These are phyloP conservation scores for Metarhizium humberi DNA, from an alignment of 2,329 filamentous ascomycete species.

Conservation along the genomic window DNA sequence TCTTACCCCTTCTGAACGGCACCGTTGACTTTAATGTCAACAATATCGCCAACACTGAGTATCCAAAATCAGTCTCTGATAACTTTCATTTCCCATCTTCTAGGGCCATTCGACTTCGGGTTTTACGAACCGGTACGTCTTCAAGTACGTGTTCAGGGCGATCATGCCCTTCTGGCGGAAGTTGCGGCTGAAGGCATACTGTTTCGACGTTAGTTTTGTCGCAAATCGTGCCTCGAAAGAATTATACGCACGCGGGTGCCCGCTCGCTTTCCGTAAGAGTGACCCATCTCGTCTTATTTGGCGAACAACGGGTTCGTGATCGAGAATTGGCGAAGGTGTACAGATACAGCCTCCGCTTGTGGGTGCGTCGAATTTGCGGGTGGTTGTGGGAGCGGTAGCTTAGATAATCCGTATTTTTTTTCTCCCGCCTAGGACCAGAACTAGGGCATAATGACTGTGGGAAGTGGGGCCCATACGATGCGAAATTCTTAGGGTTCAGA, in stretches of 20 bases:
- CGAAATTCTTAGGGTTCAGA: constrained; percentile 23
- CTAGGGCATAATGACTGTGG: constrained; percentile 23
- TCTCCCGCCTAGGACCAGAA: constrained; percentile 6
- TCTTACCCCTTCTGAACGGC: constrained; percentile 94
- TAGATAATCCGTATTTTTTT: constrained; percentile 27
- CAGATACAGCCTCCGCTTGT: constrained; percentile 20
- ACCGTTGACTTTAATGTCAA: constrained; percentile 98
- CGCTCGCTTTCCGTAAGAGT: constrained; percentile 77
- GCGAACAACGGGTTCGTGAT: constrained; percentile 27
- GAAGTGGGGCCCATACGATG: constrained; percentile 7
- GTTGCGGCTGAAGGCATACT: constrained; percentile 87
- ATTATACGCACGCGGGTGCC: constrained; percentile 65
- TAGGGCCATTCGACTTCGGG: not conserved
- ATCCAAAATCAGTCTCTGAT: constrained; percentile 31
- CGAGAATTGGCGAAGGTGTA: constrained; percentile 30
- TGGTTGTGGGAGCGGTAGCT: constrained; percentile 27
- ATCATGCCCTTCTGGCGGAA: constrained; percentile 97
- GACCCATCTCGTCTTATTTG: constrained; percentile 65
- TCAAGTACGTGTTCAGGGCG: constrained; percentile 86
- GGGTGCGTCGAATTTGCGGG: constrained; percentile 27
- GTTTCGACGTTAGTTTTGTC: constrained; percentile 15
- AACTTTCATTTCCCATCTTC: not conserved
- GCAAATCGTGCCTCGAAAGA: constrained; percentile 17
- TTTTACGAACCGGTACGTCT: constrained; percentile 66
- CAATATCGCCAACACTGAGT: constrained; percentile 85